A percentile compares a stretch with the other conserved stretches of the same genome.
Evolutionary conservation across 2,329 filamentous ascomycete species (phyloP).

Genomic region (Harringtonia aguacate): DNA sequence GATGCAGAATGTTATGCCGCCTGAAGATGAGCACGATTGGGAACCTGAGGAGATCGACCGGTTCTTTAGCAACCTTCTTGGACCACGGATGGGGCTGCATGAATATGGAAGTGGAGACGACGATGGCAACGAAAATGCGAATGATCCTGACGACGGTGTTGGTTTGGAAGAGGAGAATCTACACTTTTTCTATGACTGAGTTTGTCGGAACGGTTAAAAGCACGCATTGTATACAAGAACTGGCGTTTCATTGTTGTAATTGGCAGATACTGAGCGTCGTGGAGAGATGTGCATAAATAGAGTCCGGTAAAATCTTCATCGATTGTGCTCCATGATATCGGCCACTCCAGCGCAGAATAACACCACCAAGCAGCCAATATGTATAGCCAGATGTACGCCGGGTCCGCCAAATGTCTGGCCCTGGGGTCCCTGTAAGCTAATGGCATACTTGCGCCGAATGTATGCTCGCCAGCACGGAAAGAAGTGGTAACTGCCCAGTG

Average conservation of each 20-base stretch:
- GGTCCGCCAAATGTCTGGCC: slow-evolving; percentile 32
- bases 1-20: slow-evolving; percentile 94
- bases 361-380: slow-evolving; percentile 25
- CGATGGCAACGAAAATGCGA: slow-evolving; percentile 25
- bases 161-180: slow-evolving; percentile 43
- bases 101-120: slow-evolving; percentile 43
- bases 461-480: slow-evolving; percentile 36
- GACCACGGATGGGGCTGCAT: slow-evolving; percentile 54
- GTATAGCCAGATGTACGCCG: slow-evolving; percentile 30
- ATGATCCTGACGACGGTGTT: slow-evolving; percentile 17
- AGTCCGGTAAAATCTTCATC: not conserved
- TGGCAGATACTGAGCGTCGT: too few relatives aligned
- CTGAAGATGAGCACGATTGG: slow-evolving; percentile 74
- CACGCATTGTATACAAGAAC: too few relatives aligned
- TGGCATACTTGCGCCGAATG: slow-evolving; percentile 18
- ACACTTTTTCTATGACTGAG: slow-evolving; percentile 32
- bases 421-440: slow-evolving; percentile 9
- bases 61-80: slow-evolving; percentile 66
- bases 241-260: not conserved
- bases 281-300: not conserved
- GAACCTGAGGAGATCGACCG: slow-evolving; percentile 67
- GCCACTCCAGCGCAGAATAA: slow-evolving; percentile 19
- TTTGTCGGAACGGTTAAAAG: too few relatives aligned
- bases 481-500: slow-evolving; percentile 36
- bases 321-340: not conserved